Conservation (phyloP, 257 asterid species). For the Gentiana dahurica region DNA sequence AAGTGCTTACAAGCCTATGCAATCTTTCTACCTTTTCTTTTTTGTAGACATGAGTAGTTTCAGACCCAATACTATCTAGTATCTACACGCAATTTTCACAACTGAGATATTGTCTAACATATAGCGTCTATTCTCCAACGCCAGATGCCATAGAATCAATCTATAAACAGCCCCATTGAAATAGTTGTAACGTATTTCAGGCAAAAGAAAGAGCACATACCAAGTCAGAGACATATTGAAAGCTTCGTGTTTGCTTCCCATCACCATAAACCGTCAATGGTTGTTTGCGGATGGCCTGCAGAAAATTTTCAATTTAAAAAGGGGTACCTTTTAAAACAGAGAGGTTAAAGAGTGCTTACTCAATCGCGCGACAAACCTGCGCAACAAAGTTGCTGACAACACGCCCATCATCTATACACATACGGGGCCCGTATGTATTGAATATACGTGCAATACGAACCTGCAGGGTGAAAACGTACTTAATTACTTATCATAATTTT, state of each 20-base stretch:
- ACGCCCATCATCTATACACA: constrained; percentile 99
- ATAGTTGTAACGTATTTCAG: no score
- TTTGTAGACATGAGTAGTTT: no score
- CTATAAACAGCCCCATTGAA: no score
- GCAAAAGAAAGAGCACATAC: constrained; percentile 28
- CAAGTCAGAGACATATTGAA: constrained; percentile 90
- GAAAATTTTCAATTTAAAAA: constrained; percentile 4
- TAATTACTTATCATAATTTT: neutral
- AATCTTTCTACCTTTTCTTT: no score
- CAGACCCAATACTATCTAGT: no score
- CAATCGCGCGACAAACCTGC: constrained; percentile 48
- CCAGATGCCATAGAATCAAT: no score
- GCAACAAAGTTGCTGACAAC: constrained; percentile 97
- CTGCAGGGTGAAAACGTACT: constrained; percentile 20
- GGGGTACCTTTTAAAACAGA: neutral
- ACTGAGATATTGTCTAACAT: no score
- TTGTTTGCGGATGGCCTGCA: constrained; percentile 81
- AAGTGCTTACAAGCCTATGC: no score
- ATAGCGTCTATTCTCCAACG: no score
- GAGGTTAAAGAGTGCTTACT: neutral
- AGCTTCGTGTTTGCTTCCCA: constrained; percentile 93
- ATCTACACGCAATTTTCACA: no score
- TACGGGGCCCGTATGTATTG: constrained; percentile 95
- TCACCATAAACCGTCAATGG: constrained; percentile 93
- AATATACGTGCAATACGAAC: constrained; percentile 97